phyloP scores from a whole-genome alignment of 371 early-diverging fungal genomes.

The Mortierella sp. region DNA sequence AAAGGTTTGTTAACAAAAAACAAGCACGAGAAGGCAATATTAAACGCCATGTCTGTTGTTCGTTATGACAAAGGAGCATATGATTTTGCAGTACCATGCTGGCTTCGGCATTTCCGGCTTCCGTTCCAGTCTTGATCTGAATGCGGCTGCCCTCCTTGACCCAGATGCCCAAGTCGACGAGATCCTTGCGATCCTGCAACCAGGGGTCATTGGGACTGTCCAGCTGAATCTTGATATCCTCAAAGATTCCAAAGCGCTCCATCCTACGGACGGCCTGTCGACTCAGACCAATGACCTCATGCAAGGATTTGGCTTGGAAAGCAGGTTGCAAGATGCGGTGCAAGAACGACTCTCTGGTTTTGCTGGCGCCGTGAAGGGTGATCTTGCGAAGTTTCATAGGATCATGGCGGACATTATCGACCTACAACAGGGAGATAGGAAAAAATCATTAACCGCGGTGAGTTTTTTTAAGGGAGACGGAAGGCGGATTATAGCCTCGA shows the following conservation, averaged over 20 bases:
- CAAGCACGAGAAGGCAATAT: too few species aligned
- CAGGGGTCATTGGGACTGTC: constrained; percentile 68
- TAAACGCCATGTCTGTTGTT: too few species aligned
- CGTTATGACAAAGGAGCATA: background rate
- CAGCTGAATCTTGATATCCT: constrained; percentile 72
- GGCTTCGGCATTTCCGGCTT: constrained; percentile 86
- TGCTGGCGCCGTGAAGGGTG: constrained; percentile 58
- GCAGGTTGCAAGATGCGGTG: constrained; percentile 56
- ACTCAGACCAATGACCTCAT: constrained; percentile 71
- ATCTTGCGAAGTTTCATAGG: constrained; percentile 65
- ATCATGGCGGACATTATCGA: constrained; percentile 48
- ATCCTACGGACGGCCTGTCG: constrained; percentile 75
- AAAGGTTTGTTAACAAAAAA: too few species aligned
- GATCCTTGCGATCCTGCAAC: constrained; percentile 61
- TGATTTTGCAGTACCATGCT: constrained; percentile 65
- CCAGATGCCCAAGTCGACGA: constrained; percentile 74
- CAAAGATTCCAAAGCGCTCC: constrained; percentile 79
- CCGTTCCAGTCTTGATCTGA: constrained; percentile 83
- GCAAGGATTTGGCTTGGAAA: constrained; percentile 67
- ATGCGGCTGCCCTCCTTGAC: constrained; percentile 79
- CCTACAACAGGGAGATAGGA: too few species aligned
- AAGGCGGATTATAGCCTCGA: too few species aligned
- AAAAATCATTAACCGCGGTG: too few species aligned
- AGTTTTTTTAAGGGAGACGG: too few species aligned
- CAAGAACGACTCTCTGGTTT: constrained; percentile 63